These are phyloP conservation scores for Zygosaccharomyces pseudobailii DNA, from an alignment of 1,139 yeast genomes.

Conservation along the genomic window DNA sequence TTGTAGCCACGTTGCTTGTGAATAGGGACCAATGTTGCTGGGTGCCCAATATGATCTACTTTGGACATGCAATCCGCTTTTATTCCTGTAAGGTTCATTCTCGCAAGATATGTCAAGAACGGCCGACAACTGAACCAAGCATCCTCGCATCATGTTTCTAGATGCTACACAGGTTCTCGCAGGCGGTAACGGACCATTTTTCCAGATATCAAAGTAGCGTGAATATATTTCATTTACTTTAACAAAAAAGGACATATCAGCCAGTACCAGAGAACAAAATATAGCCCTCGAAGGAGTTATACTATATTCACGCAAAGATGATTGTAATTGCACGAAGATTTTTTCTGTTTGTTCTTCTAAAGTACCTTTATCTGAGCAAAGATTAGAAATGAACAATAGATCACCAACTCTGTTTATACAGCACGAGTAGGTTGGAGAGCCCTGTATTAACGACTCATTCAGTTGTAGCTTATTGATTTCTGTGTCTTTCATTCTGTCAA, in stretches of 20 bases:
- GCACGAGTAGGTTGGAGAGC: neutral
- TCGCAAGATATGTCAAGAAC: conserved; percentile 35
- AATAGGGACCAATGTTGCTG: conserved; percentile 94
- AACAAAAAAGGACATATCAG: conserved; percentile 60
- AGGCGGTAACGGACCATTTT: conserved; percentile 62
- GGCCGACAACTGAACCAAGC: conserved; percentile 55
- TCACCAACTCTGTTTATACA: conserved; percentile 27
- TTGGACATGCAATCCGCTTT: conserved; percentile 79
- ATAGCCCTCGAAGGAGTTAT: conserved; percentile 36
- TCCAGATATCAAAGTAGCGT: conserved; percentile 40
- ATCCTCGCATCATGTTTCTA: conserved; percentile 35
- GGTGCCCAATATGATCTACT: conserved; percentile 98
- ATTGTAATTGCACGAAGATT: conserved; percentile 44
- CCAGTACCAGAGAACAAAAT: conserved; percentile 56
- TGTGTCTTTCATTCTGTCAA: conserved; percentile 12
- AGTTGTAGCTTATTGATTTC: neutral
- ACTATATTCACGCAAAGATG: conserved; percentile 32
- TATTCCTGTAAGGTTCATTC: conserved; percentile 15
- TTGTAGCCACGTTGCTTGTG: conserved; percentile 64
- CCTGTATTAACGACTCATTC: neutral
- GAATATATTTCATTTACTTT: conserved; percentile 58
- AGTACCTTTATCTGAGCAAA: conserved; percentile 35
- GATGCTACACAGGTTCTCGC: conserved; percentile 82
- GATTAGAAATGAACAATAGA: conserved; percentile 49
- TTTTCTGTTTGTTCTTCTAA: conserved; percentile 45